Conservation (phyloP, 352 stramenopile species). For the Pythium diclinum region DNA sequence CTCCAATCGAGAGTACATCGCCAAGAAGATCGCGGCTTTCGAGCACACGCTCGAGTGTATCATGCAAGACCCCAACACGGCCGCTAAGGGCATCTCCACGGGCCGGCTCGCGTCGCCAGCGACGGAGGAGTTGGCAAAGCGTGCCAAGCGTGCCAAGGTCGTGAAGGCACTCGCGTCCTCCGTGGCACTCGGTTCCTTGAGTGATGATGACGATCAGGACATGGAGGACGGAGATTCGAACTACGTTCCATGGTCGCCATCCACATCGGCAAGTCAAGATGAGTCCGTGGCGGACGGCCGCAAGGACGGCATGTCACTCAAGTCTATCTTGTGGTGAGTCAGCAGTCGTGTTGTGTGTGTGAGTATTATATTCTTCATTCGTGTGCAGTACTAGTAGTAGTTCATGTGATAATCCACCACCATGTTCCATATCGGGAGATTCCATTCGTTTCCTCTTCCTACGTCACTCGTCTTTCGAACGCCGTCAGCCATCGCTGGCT, state of each 20-base stretch:
- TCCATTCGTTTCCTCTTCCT: background rate
- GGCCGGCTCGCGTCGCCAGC: slow-evolving; percentile 55
- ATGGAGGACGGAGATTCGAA: slow-evolving; percentile 20
- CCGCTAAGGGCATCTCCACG: slow-evolving; percentile 66
- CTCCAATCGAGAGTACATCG: slow-evolving; percentile 76
- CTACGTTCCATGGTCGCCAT: slow-evolving; percentile 24
- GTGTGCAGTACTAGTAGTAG: background rate
- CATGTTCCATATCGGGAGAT: background rate
- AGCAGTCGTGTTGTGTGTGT: slow-evolving; percentile 4
- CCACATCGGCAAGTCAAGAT: slow-evolving; percentile 1
- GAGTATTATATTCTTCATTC: background rate
- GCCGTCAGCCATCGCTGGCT: background rate
- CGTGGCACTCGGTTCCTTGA: slow-evolving; percentile 33
- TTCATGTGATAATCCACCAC: background rate
- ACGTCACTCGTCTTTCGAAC: background rate
- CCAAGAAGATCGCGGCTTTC: slow-evolving; percentile 79
- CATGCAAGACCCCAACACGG: slow-evolving; percentile 77
- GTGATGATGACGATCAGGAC: slow-evolving; percentile 36
- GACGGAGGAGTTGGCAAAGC: slow-evolving; percentile 60
- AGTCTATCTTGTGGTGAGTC: slow-evolving; percentile 69
- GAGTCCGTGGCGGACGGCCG: slow-evolving; percentile 32
- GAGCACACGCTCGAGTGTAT: slow-evolving; percentile 82
- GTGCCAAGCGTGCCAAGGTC: slow-evolving; percentile 43
- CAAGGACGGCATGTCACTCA: slow-evolving; percentile 63
- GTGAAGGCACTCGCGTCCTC: slow-evolving; percentile 38